Percentiles rank a stretch among this genome's conserved stretches.
Conservation (phyloP, 345 rosid genomes). For the Firmiana major region DNA sequence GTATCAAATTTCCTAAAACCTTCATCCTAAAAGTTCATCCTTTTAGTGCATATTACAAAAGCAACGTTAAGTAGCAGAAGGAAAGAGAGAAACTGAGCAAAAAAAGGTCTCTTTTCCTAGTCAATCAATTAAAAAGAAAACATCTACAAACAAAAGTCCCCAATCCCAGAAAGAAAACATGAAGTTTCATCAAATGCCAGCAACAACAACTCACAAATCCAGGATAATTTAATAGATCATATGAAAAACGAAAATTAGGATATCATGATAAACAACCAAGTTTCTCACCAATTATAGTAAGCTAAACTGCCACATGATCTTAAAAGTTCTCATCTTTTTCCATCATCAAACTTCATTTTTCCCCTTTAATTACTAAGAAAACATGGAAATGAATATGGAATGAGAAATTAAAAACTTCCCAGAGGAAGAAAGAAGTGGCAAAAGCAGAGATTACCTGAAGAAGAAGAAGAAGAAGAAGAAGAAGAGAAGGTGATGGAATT, state of each 20-base stretch:
- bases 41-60: not conserved
- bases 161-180: not conserved
- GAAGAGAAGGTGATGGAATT: slow-evolving; percentile 32
- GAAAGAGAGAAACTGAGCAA: not conserved
- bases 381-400: not conserved
- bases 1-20: not conserved
- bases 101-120: not conserved
- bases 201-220: not conserved
- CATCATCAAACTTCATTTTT: not conserved
- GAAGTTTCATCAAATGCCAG: too few relatives aligned
- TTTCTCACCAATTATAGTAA: not conserved
- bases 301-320: not conserved
- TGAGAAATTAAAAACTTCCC: not conserved
- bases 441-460: slow-evolving; percentile 29
- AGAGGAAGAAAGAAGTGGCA: not conserved
- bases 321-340: not conserved
- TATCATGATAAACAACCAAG: too few relatives aligned
- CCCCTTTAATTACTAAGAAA: not conserved
- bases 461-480: slow-evolving; percentile 31
- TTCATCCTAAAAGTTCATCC: not conserved
- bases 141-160: not conserved
- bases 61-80: not conserved
- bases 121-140: not conserved
- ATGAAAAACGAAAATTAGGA: not conserved
- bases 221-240: not conserved